phyloP scores from a whole-genome alignment of 306 rosid species.

The Prunus fruticosa region DNA sequence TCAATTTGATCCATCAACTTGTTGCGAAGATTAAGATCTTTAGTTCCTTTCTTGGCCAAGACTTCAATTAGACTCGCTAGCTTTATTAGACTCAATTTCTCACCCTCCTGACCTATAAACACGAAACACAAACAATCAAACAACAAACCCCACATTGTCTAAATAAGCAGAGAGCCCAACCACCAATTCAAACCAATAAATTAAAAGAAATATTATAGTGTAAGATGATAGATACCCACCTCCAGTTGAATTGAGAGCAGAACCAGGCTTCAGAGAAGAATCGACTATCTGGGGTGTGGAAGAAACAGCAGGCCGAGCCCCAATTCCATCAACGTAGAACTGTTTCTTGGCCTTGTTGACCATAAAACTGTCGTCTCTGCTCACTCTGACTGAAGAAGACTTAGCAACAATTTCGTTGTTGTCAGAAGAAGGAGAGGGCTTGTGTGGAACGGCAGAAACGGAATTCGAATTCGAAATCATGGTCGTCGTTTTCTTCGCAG shows the following conservation, averaged over 20 bases:
- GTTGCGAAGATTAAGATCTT: conserved; percentile 55
- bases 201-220: not conserved
- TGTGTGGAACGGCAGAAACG: conserved; percentile 2
- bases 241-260: conserved; percentile 2
- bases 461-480: conserved; percentile 28
- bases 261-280: conserved; percentile 49
- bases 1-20: conserved; percentile 77
- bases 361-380: conserved; percentile 73
- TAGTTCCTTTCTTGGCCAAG: conserved; percentile 66
- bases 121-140: not conserved
- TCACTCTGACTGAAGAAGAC: conserved; percentile 32
- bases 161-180: not conserved
- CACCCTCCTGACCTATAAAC: conserved; percentile 72
- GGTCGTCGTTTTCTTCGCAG: conserved; percentile 10
- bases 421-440: conserved; percentile 18
- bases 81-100: conserved; percentile 71
- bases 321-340: conserved; percentile 46
- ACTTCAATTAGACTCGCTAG: conserved; percentile 78
- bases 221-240: not conserved
- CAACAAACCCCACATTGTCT: conserved; percentile 1
- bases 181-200: not conserved
- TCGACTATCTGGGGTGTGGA: conserved; percentile 51
- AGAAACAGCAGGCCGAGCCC: conserved; percentile 43
- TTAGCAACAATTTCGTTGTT: conserved; percentile 34
- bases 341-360: conserved; percentile 43